phyloP scores from a whole-genome alignment of 2,329 filamentous ascomycete species.

The Aspergillus sp. region DNA sequence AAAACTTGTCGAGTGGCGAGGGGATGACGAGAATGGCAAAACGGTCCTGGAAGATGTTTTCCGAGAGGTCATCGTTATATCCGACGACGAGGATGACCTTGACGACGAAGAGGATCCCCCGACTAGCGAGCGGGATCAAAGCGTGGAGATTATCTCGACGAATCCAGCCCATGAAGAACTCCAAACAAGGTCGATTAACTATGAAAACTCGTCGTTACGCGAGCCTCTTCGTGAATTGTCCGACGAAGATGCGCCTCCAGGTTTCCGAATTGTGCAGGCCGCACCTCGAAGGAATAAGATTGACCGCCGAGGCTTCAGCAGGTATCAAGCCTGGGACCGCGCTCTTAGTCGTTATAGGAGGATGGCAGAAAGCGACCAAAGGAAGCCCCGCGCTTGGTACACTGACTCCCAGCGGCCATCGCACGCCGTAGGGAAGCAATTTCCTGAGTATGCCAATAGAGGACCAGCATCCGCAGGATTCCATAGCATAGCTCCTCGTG shows the following conservation, averaged over 20 bases:
- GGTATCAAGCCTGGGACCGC: constrained; percentile 40
- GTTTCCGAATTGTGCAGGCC: constrained; percentile 27
- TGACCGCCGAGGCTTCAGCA: constrained; percentile 37
- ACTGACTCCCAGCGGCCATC: constrained; percentile 10
- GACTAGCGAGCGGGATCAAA: constrained; percentile 25
- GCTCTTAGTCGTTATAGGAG: constrained; percentile 33
- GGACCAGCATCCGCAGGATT: constrained; percentile 7
- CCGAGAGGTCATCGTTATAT: constrained; percentile 55
- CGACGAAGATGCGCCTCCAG: constrained; percentile 28
- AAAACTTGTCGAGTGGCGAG: constrained; percentile 54
- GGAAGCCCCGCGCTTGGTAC: constrained; percentile 3
- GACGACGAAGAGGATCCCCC: constrained; percentile 27
- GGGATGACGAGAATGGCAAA: constrained; percentile 46
- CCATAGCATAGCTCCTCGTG: constrained; percentile 5
- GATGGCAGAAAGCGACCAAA: constrained; percentile 11
- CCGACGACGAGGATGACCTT: constrained; percentile 49
- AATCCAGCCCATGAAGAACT: constrained; percentile 26
- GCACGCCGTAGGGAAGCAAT: constrained; percentile 11
- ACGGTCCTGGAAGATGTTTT: constrained; percentile 53
- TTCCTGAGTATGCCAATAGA: constrained; percentile 9
- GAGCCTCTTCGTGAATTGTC: constrained; percentile 19
- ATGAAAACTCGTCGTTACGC: constrained; percentile 11
- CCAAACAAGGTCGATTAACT: constrained; percentile 21
- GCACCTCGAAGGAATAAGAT: constrained; percentile 23
- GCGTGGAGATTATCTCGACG: constrained; percentile 36